phyloP scores from a whole-genome alignment of 2,329 filamentous ascomycete species.

The Dactylellina parvicollis region DNA sequence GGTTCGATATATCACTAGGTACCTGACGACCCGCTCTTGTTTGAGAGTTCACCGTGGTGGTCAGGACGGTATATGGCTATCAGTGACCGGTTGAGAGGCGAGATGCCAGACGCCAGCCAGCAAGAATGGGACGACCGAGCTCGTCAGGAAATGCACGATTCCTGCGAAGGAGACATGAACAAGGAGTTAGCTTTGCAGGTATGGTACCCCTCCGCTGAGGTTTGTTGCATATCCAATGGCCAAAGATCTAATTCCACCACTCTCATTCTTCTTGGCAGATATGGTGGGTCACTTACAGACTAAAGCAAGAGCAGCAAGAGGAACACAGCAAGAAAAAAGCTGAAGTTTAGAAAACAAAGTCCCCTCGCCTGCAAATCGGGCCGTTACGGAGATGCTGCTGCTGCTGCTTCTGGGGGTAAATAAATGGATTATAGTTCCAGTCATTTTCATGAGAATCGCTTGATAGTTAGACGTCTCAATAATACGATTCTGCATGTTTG shows the following conservation, averaged over 20 bases:
- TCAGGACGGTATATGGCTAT: constrained; percentile 39
- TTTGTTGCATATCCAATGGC: neutral
- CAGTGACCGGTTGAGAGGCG: constrained; percentile 32
- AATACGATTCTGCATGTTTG: no score
- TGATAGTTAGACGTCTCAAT: no score
- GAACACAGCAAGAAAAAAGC: constrained; percentile 24
- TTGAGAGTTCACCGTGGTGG: constrained; percentile 40
- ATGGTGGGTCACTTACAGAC: constrained; percentile 37
- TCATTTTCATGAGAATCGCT: no score
- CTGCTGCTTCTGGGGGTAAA: constrained; percentile 13
- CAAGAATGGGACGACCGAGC: constrained; percentile 19
- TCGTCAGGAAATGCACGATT: constrained; percentile 8
- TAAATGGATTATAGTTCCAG: neutral
- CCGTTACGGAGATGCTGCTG: constrained; percentile 11
- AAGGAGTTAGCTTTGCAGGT: constrained; percentile 40
- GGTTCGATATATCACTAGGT: neutral
- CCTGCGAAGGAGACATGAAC: constrained; percentile 14
- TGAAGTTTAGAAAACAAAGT: constrained; percentile 47
- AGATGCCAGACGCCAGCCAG: constrained; percentile 28
- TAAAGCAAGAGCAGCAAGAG: constrained; percentile 35
- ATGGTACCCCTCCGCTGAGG: neutral
- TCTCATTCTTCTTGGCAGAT: constrained; percentile 16
- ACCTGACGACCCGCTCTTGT: constrained; percentile 36
- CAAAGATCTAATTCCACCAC: neutral
- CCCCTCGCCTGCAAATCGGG: constrained; percentile 16